A percentile compares a stretch with the other conserved stretches of the same genome.
Evolutionary conservation across 768 basidiomycete genomes (phyloP).

Genomic region (Boletus sp.): DNA sequence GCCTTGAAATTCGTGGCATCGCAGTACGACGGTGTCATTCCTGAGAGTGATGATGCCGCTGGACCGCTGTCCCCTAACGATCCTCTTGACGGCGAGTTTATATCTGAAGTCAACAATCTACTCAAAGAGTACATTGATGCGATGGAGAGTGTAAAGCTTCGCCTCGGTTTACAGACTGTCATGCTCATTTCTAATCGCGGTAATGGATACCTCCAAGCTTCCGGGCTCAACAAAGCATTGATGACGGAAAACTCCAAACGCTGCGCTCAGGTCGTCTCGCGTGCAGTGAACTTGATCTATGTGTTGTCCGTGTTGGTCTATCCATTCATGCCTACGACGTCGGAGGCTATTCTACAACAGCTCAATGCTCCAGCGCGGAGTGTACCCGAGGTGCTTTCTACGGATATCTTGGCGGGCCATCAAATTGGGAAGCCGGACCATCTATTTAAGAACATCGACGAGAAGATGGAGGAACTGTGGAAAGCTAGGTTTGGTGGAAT

Average conservation of each 20-base stretch:
- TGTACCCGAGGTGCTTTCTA: conserved; percentile 68
- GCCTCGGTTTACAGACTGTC: conserved; percentile 81
- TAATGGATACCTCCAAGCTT: conserved; percentile 92
- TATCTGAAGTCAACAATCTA: conserved; percentile 74
- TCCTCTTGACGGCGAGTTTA: conserved; percentile 67
- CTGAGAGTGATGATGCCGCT: conserved; percentile 69
- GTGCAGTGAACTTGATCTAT: conserved; percentile 93
- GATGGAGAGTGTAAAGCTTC: conserved; percentile 91
- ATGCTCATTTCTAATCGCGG: conserved; percentile 89
- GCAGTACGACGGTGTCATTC: conserved; percentile 77
- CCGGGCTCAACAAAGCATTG: conserved; percentile 87
- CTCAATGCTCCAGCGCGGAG: conserved; percentile 85
- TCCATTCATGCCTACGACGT: conserved; percentile 96
- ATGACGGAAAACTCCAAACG: conserved; percentile 78
- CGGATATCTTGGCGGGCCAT: conserved; percentile 88
- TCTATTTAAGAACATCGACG: conserved; percentile 92
- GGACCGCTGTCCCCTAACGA: conserved; percentile 72
- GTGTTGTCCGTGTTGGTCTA: conserved; percentile 79
- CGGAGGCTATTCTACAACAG: conserved; percentile 76
- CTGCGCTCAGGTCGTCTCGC: conserved; percentile 86
- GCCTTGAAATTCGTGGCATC: conserved; percentile 88
- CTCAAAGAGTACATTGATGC: conserved; percentile 78
- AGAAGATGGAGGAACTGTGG: conserved; percentile 84
- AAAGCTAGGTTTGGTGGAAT: conserved; percentile 75
- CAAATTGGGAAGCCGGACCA: conserved; percentile 82